Base-by-base conservation (phyloP, 2,329 filamentous ascomycete genomes). In the Didymella segeticola region DNA sequence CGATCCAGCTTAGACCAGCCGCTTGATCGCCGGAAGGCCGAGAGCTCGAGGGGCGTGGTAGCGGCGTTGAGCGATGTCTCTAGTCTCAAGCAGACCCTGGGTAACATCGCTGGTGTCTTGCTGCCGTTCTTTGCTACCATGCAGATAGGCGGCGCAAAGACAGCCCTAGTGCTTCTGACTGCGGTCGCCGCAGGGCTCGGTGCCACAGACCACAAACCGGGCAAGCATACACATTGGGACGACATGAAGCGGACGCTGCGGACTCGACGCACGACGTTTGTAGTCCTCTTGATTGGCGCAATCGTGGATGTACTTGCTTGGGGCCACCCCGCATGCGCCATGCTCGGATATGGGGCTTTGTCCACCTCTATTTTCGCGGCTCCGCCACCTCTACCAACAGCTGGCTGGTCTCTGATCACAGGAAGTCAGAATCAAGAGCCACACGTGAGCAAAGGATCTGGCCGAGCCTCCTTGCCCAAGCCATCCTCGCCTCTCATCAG, bases 111-210 rank as follows among this genome's bases (percentile, higher is more conserved):
- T 25, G 74, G 78, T 15, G 64, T 83, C 19, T 70, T 77, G 3
- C 63, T 86, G 25, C 84, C 84, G 1, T 82, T 84, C 62, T 86
- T 83, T 63, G 81, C 83, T 8, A 70, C 81, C 0, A 75, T 83
- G 57, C 79, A 84, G 51, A 67, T 86, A 11, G 84, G 83, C 8
- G 82, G 81, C 11, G 77, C 80, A 51, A 74, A 80, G 47, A 79
- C 81, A n/a, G 80, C 81, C 10, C 69, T 85, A n/a, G 58, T 80
- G 2, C 58, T 86, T 23, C 69, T 85, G 36, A 68, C 79, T 27
- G 77, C 79, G 7, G 59, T 77, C 2, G 76, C 80, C 7, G 77
- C 79, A 12, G 80, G 79, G 7, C 53, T 85, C 19, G 72, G 70
- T 17, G 58, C 62, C 22, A 55, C 70, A 10, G 67, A 70, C 27